Base-by-base conservation (phyloP, 2,329 filamentous ascomycete genomes). In the Xylariaceae sp. region DNA sequence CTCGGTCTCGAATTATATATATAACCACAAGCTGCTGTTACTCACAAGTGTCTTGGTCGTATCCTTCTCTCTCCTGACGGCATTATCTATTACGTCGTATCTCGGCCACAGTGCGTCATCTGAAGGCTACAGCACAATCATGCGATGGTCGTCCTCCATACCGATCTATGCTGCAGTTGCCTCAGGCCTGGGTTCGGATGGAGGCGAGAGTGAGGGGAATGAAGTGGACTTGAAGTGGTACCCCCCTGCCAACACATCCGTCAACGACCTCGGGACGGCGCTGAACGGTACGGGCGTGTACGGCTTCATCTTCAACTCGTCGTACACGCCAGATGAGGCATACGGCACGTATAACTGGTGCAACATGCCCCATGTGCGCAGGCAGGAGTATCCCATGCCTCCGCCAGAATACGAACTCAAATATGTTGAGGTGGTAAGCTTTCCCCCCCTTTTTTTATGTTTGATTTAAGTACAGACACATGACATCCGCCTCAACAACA, bases 291-390 rank as follows among this genome's bases (percentile, higher is more conserved):
- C 69, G 2, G 85, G 83, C 1, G 72, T 80, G 0, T 81, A 87
- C 58, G 85, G 83, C 2, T 89, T 88, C 57, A 71, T 85, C 13
- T 92, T 81, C 63, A 79, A 87, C 54, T 71, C 73, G 23, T 86
- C 83, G 1, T 50, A 64, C 2, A 74, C 75, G 0, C 76, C 83
- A 0, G 63, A 69, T 38, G 55, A 61, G 1, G 50, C 67, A 26
- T 82, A 85, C 60, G 76, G 78, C 5, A 70, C 65, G 1, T 89
- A 89, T 62, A 88, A 90, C 59, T 90, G 73, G 72, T 92, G 86
- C 62, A 89, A 92, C 55, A 92, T 92, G 85, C 86, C 87, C 1
- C 87, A 90, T 63, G 82, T 85, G n/a, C 73, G 85, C 21, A 64
- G 59, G 15, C 61, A 62, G 11, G 83, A 86, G 53, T 92, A 92